Conservation (phyloP, 2,329 filamentous ascomycete genomes). For the Trichoderma atrobrunneum region DNA sequence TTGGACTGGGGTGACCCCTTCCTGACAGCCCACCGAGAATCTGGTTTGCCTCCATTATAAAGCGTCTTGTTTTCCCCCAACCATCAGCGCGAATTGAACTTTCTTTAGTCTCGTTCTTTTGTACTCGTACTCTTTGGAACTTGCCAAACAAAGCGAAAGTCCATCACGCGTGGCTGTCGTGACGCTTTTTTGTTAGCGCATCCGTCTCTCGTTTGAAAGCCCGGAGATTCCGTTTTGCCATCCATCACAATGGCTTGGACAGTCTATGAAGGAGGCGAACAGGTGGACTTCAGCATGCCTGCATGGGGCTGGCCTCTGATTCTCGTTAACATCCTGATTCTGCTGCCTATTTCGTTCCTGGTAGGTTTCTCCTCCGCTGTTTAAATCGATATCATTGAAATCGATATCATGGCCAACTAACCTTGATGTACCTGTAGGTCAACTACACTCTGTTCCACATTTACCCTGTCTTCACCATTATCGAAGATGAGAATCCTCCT, state of each 20-base stretch:
- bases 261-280: slow-evolving; percentile 36
- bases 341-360: slow-evolving; percentile 44
- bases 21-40: slow-evolving; percentile 3
- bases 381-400: neutral
- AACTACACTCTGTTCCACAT: slow-evolving; percentile 51
- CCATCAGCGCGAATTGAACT: neutral
- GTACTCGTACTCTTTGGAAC: neutral
- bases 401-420: neutral
- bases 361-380: slow-evolving; percentile 32
- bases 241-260: slow-evolving; percentile 8
- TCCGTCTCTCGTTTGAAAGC: neutral
- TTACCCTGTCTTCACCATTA: slow-evolving; percentile 54
- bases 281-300: slow-evolving; percentile 33
- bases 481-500: slow-evolving; percentile 57
- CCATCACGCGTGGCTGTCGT: neutral
- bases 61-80: neutral
- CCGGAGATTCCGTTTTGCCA: neutral
- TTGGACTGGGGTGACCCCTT: slow-evolving; percentile 14
- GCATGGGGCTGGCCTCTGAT: slow-evolving; percentile 42
- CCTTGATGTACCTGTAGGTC: slow-evolving; percentile 33
- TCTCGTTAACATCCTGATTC: slow-evolving; percentile 41
- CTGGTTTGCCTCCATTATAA: slow-evolving; percentile 1
- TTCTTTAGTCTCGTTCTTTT: slow-evolving; percentile 8
- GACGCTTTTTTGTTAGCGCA: neutral
- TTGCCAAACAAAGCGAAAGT: neutral